phyloP scores from a whole-genome alignment of 192 early-diverging fungal species.

The Coemansia sp. region DNA sequence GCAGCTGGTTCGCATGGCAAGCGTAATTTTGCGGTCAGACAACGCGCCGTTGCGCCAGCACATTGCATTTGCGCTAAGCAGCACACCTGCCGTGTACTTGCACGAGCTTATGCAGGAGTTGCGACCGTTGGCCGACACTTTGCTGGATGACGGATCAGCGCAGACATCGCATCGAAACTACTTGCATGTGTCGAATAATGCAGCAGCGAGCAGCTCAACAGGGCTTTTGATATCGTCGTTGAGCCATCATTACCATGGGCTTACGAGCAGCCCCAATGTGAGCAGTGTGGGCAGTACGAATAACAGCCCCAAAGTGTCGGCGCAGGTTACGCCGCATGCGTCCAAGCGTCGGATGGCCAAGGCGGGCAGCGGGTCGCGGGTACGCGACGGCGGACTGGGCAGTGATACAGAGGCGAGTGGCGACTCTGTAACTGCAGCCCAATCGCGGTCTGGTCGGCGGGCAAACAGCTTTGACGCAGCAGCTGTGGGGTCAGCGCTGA shows the following conservation, averaged over 20 bases:
- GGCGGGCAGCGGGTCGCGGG: conserved; percentile 14
- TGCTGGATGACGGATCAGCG: conserved; percentile 45
- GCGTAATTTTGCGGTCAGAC: conserved; percentile 38
- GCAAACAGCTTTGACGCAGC: conserved; percentile 52
- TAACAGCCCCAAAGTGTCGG: conserved; percentile 10
- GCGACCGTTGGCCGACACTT: conserved; percentile 39
- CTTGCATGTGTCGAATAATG: conserved; percentile 29
- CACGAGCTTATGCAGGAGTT: conserved; percentile 50
- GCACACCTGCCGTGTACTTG: conserved; percentile 35
- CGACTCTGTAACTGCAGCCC: conserved; percentile 20
- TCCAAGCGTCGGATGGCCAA: conserved; percentile 19
- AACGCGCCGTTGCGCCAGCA: conserved; percentile 45
- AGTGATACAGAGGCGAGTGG: conserved; percentile 32
- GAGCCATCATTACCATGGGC: conserved; percentile 24
- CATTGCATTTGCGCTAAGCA: conserved; percentile 31
- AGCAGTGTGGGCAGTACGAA: not conserved
- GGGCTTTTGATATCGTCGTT: conserved; percentile 22
- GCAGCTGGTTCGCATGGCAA: conserved; percentile 51
- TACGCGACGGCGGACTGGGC: conserved; percentile 16
- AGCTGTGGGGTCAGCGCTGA: conserved; percentile 1
- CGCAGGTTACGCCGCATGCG: conserved; percentile 22
- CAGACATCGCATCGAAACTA: conserved; percentile 44
- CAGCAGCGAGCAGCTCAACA: not conserved
- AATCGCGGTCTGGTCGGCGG: conserved; percentile 15
- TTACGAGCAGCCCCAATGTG: conserved; percentile 1